phyloP scores from a whole-genome alignment of 1,284 basidiomycete species.

The Entoloma clypeatum region DNA sequence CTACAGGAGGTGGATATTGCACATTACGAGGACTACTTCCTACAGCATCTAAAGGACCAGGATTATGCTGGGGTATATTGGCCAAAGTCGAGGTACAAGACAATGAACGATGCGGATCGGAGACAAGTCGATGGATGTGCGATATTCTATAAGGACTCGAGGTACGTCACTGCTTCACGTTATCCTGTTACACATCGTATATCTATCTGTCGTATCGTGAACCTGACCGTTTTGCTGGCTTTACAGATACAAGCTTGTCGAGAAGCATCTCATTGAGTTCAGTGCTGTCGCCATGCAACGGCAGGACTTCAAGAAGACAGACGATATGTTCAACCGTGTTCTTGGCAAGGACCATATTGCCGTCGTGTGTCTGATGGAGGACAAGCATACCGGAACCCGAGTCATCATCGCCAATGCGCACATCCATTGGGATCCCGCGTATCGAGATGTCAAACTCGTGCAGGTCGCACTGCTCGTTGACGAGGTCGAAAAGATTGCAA shows the following conservation, averaged over 20 bases:
- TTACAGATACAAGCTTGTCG: constrained; percentile 84
- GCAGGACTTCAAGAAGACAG: constrained; percentile 95
- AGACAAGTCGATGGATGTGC: constrained; percentile 95
- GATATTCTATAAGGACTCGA: constrained; percentile 89
- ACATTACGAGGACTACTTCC: constrained; percentile 93
- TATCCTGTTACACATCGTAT: background rate
- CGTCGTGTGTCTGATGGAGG: constrained; percentile 85
- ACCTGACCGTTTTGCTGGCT: constrained; percentile 2
- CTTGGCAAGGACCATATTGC: constrained; percentile 96
- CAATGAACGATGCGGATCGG: constrained; percentile 87
- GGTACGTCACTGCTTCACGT: constrained; percentile 50
- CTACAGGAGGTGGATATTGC: constrained; percentile 93
- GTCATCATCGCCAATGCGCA: constrained; percentile 91
- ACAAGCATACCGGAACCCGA: constrained; percentile 81
- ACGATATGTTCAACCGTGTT: constrained; percentile 99
- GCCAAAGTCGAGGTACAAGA: constrained; percentile 93
- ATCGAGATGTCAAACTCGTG: constrained; percentile 96
- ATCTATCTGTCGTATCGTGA: background rate
- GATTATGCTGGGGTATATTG: constrained; percentile 93
- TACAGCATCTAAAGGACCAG: constrained; percentile 68
- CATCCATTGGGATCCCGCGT: constrained; percentile 92
- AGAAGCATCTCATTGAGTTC: constrained; percentile 95
- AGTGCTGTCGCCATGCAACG: constrained; percentile 91
- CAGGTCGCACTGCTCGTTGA: constrained; percentile 92
- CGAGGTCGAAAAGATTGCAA: constrained; percentile 87